Conservation (phyloP, 176 grass and related monocot species). For the Triticum urartu region DNA sequence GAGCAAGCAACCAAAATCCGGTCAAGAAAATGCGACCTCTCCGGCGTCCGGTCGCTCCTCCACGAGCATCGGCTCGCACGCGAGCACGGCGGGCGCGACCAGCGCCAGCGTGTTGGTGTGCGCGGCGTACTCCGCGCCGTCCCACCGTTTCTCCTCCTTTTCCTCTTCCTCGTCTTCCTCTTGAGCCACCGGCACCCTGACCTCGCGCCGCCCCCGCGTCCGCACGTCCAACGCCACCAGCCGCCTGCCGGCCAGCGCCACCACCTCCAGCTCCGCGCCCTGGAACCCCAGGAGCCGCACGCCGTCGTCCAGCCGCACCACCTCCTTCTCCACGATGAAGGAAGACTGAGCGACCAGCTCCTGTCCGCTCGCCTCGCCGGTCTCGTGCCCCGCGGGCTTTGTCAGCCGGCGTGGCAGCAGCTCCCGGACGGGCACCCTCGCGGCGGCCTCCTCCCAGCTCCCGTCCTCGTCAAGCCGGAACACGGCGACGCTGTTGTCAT, state of each 20-base stretch:
- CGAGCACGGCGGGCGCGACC: conserved; percentile 21
- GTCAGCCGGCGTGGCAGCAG: not conserved
- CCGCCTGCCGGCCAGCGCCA: conserved; percentile 20
- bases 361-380: not conserved
- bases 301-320: not conserved
- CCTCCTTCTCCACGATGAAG: not conserved
- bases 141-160: not conserved
- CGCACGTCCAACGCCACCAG: conserved; percentile 43
- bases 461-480: not conserved
- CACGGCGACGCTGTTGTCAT: not conserved
- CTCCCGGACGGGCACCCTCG: conserved; percentile 3
- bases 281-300: conserved; percentile 54
- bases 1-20: not conserved
- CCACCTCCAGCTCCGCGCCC: conserved; percentile 39
- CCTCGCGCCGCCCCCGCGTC: conserved; percentile 34
- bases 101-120: conserved; percentile 67
- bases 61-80: not conserved
- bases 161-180: not conserved
- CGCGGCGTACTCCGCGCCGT: conserved; percentile 22
- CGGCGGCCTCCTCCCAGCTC: conserved; percentile 20
- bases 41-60: not conserved
- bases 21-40: not conserved
- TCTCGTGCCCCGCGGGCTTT: not conserved
- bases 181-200: not conserved
- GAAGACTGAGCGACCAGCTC: not conserved